Evolutionary conservation across 306 rosid genomes (phyloP), one percentile per base, ranked within the genome.

Genomic region (Medicago arabica): DNA sequence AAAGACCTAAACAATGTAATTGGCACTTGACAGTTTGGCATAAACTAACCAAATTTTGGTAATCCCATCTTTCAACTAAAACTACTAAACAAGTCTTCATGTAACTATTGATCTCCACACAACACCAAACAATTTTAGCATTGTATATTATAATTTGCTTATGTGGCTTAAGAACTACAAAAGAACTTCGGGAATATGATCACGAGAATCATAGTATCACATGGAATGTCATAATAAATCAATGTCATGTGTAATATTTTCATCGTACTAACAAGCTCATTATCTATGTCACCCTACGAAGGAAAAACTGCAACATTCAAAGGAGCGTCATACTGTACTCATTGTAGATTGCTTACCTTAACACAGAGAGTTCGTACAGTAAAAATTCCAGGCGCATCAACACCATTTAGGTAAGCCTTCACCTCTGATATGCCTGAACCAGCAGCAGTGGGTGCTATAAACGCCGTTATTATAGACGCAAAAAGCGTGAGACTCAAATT

Each of bases 401-500:
- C 97, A 1, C 99, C 99, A 63, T 95, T 95, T 54, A 96, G 82
- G 74, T 96, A 96, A 16, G 99, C 99, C 76, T 96, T 96, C 81
- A 96, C 98, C 81, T 96, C 99, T 18, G 98, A 96, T 83, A 92
- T 90, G 57, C 98, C 99, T 9, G 99, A 96, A 21, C 99, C 99
- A 0, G 92, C 75, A 3, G 97, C 99, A 9, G 86, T 78, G 59
- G 97, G 99, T 21, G 97, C 93, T 78, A 95, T 87, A 50, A 82
- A 76, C 55, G 93, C 87, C 75, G 99, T 95, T 75, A 95, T 72
- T 41, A 70, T 18, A 10, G 84, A 75, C 18, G 99, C 89, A 67
- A 95, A 90, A 67, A 92, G 80, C 15, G 97, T 88, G 63, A 95
- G 96, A 70, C 18, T 72, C 81, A 92, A 84, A 88, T 95, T 95